Base-by-base conservation (phyloP, 2,329 filamentous ascomycete genomes). In the Xenoacremonium recifei region DNA sequence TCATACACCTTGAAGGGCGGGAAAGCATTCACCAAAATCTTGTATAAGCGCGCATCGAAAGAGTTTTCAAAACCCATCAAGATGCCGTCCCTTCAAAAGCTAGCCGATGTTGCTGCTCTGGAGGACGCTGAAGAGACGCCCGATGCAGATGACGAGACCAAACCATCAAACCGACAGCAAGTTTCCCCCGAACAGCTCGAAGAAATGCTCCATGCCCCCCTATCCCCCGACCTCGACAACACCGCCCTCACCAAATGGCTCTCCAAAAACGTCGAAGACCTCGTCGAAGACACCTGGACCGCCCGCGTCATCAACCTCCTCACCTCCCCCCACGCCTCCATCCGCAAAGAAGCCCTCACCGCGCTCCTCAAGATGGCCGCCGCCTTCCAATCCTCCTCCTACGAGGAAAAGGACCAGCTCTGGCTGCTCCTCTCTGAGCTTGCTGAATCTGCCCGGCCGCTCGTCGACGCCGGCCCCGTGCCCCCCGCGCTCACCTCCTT, bases 341-440 rank as follows among this genome's bases (percentile, higher is more conserved):
- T 96, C 50, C 80, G 91, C 37, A 82, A 84, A 47, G 89, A 96
- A 67, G 87, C 89, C 5, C 70, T 86, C 15, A 79, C 75, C 29
- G 85, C 82, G 53, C 72, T 91, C 31, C 72, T 80, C 37, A 87
- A 87, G 60, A 77, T 84, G 63, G 76, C 79, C 2, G 66, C 68
- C 21, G 81, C 79, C 58, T 67, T 85, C 36, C 77, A 84, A 61
- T 80, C 80, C 39, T 91, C 87, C 0, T 76, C 79, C 1, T 84
- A 90, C 54, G 77, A 83, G 34, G 89, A 95, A 57, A 85, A 83
- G 57, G 82, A 88, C 27, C 85, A 91, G 47, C 69, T 91, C 5
- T 91, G 87, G 71, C 74, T 96, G 9, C 76, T 96, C 4, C 73
- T 93, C 2, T 87, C 82, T 42, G 91, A 96, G 64, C 64, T 95